A percentile compares a stretch with the other conserved stretches of the same genome.
Evolutionary conservation across 2,329 filamentous ascomycete genomes (phyloP).

Genomic region (Lecanicillium sp.): DNA sequence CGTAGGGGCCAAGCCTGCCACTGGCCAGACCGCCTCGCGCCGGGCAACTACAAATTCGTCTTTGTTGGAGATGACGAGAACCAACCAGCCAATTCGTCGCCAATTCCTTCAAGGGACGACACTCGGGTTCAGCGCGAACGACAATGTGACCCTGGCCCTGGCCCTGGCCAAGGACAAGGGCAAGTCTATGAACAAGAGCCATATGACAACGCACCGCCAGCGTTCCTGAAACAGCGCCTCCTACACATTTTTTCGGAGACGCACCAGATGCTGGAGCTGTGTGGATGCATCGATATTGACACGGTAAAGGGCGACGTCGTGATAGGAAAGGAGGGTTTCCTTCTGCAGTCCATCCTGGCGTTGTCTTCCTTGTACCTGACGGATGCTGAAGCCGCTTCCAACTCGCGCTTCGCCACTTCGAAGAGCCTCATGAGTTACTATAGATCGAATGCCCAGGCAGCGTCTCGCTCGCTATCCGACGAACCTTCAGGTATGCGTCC

Average conservation of each 20-base stretch:
- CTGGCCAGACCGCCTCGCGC: too few relatives aligned
- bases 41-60: too few relatives aligned
- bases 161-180: neutral
- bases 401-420: neutral
- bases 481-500: neutral
- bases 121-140: too few relatives aligned
- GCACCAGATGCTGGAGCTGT: slow-evolving; percentile 2
- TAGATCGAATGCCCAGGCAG: slow-evolving; percentile 1
- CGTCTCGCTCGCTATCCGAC: slow-evolving; percentile 1
- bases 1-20: too few relatives aligned
- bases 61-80: too few relatives aligned
- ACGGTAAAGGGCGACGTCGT: neutral
- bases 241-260: neutral
- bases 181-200: neutral
- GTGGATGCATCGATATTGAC: slow-evolving; percentile 1
- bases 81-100: too few relatives aligned
- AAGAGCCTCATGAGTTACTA: slow-evolving; percentile 1
- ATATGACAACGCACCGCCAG: neutral
- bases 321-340: neutral
- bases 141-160: too few relatives aligned
- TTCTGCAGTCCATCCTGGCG: slow-evolving; percentile 1
- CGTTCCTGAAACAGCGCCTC: neutral
- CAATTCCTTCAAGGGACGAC: too few relatives aligned
- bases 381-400: neutral
- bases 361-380: slow-evolving; percentile 4